Conservation (phyloP, 1,139 yeast species). For the Yamadazyma pseudoaaseri region DNA sequence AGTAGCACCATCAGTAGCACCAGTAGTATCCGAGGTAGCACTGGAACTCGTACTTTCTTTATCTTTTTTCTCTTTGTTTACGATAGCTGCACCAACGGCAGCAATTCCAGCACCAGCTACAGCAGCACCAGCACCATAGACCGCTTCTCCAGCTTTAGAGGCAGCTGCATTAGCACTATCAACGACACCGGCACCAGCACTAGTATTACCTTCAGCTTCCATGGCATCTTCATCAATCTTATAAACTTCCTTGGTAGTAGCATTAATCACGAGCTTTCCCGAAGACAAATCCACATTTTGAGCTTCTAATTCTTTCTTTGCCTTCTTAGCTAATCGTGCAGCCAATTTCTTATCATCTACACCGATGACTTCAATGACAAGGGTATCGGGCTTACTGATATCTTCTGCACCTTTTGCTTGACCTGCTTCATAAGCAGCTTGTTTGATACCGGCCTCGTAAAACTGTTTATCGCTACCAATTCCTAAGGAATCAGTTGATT, state of each 20-base stretch:
- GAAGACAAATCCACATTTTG: slow-evolving; percentile 36
- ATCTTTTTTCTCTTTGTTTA: too few relatives aligned
- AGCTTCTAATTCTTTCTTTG: slow-evolving; percentile 32
- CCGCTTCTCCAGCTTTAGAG: slow-evolving; percentile 1
- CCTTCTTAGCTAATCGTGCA: slow-evolving; percentile 33
- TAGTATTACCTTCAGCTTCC: background rate
- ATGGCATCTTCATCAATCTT: slow-evolving; percentile 18
- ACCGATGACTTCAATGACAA: slow-evolving; percentile 40
- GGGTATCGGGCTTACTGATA: slow-evolving; percentile 4
- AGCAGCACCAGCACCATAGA: slow-evolving; percentile 13
- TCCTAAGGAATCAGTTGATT: slow-evolving; percentile 2
- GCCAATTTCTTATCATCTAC: slow-evolving; percentile 33
- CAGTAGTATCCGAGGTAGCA: too few relatives aligned
- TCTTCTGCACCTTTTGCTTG: slow-evolving; percentile 12
- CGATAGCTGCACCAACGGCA: too few relatives aligned
- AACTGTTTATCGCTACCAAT: slow-evolving; percentile 4
- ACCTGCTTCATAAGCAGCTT: slow-evolving; percentile 11
- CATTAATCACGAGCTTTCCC: slow-evolving; percentile 38
- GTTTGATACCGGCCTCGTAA: slow-evolving; percentile 14
- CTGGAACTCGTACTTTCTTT: too few relatives aligned
- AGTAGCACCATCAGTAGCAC: slow-evolving; percentile 9
- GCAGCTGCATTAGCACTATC: background rate
- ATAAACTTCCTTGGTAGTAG: slow-evolving; percentile 32
- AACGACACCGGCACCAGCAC: background rate
- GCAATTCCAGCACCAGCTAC: slow-evolving; percentile 16